These are phyloP conservation scores for Colletotrichum sp. DNA, from an alignment of 2,329 filamentous ascomycete species.

Conservation along the genomic window DNA sequence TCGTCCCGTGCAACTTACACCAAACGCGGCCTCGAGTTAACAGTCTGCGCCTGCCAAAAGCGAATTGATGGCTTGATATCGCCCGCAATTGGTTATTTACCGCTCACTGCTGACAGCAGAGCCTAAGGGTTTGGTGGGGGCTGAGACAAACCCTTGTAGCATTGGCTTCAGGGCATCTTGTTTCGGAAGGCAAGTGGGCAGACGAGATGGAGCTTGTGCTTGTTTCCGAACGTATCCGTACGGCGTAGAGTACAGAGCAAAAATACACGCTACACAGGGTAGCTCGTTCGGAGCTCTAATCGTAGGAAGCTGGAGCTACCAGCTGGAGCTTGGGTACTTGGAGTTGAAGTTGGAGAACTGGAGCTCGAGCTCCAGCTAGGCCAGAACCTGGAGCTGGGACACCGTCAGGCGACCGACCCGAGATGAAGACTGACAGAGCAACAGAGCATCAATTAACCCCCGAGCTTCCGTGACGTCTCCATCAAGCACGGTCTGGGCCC, in stretches of 20 bases:
- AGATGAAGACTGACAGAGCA: constrained; percentile 14
- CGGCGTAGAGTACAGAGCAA: background rate
- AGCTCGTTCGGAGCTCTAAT: background rate
- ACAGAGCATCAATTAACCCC: background rate
- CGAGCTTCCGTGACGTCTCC: background rate
- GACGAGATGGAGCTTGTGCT: background rate
- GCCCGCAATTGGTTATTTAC: background rate
- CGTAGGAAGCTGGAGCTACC: background rate
- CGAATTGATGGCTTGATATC: background rate
- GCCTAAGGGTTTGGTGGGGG: background rate
- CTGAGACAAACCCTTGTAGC: constrained; percentile 5
- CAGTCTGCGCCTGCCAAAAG: background rate
- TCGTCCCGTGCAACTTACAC: constrained; percentile 1
- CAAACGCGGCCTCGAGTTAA: background rate
- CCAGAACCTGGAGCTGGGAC: background rate
- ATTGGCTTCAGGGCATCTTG: background rate
- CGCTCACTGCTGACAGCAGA: background rate
- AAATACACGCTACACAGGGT: background rate
- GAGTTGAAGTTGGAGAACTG: constrained; percentile 2
- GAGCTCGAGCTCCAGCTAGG: background rate
- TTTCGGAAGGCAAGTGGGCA: constrained; percentile 14
- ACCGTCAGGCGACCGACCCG: background rate
- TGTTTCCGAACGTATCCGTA: background rate
- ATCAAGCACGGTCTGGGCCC: constrained; percentile 9
- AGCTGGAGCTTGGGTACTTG: constrained; percentile 4